Evolutionary conservation across 352 stramenopile species (phyloP), one percentile per base, ranked within the genome.

Genomic region (Plasmopara viticola): DNA sequence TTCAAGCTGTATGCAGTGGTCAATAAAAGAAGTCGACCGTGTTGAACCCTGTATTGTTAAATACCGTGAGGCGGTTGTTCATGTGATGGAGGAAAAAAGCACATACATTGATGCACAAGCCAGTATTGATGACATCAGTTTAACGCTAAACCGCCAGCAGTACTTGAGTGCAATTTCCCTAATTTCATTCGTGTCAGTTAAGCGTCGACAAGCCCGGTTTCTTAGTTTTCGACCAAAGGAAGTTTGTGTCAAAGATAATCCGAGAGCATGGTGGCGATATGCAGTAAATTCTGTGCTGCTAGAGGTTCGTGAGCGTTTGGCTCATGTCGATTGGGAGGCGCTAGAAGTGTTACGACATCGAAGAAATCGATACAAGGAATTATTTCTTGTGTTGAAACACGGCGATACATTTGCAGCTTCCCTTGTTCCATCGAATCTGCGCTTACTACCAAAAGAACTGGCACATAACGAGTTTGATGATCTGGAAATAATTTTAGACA

Each of bases 61-160:
- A 43, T 94, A 90, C 50, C 77, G 80, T 10, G 80, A 87, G 28
- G 81, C 81, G 0, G 84, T 91, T 20, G 76, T 94, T 20, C 77
- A 90, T 35, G 72, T 92, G 18, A 85, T 94, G 63, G 72, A 90
- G 38, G 83, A 94, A 48, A 94, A 94, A 44, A 90, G 74, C 65
- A 94, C 83, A n/a, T 94, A 90, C 55, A 83, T 94, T 49, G 78
- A 90, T 40, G 80, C 77, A 1, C 72, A 74, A 40, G 78, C 80
- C 6, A 71, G 34, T n/a, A 71, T 94, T 9, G 83, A 94, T 48
- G 66, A 87, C 37, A 87, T 94, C 37, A 74, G 58, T 17, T 69
- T 86, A n/a, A 71, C 68, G 3, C 54, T 90, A 34, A 54, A 74
- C 28, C 72, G 79, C 30, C 60, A 78, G 33, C 83, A 94, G 46